Base-by-base conservation (phyloP, 768 basidiomycete genomes). In the Trametes villosa region DNA sequence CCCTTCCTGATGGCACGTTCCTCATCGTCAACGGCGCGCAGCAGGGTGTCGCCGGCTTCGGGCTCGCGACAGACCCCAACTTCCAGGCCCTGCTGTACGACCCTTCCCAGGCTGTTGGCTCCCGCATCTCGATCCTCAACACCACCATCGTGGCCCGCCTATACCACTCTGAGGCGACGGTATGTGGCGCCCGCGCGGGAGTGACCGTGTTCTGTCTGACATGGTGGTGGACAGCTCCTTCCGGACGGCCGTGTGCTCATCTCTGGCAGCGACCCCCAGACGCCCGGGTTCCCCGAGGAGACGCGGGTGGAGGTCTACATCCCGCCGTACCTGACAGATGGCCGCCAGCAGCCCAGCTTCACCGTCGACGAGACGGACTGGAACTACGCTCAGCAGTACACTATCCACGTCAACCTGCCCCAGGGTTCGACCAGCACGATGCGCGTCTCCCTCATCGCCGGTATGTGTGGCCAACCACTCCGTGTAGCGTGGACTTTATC, bases 241-340 rank as follows among this genome's bases (percentile, higher is more conserved):
- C 86, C 86, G 0, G 91, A 91, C 63, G 91, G 86, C 5, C 85
- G 88, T 6, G 82, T 92, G 30, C 75, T 92, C 46, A 78, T 93
- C 38, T 89, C 91, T 9, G 91, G 91, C 0, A 91, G 88, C 11
- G 91, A 89, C 65, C 89, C 87, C 8, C 75, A 88, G 69, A 86
- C 85, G 17, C 53, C 63, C 55, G 78, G 76, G 34, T 89, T 85
- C 67, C 85, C 87, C 0, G 86, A 94, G 64, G 92, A 96, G 70
- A 88, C 92, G 74, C 83, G 93, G 13, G 82, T 82, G 64, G 81
- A 89, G 71, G 86, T 88, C 27, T 97, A 96, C 76, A 83, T 91
- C 67, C 96, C 96, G 7, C 92, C 91, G 17, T 98, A 96, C 73
- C 81, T 93, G 60, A 85, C 75, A 62, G 74, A 82, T 63, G 89